Conservation (phyloP, 2,329 filamentous ascomycete species). For the Pseudonectria buxi region DNA sequence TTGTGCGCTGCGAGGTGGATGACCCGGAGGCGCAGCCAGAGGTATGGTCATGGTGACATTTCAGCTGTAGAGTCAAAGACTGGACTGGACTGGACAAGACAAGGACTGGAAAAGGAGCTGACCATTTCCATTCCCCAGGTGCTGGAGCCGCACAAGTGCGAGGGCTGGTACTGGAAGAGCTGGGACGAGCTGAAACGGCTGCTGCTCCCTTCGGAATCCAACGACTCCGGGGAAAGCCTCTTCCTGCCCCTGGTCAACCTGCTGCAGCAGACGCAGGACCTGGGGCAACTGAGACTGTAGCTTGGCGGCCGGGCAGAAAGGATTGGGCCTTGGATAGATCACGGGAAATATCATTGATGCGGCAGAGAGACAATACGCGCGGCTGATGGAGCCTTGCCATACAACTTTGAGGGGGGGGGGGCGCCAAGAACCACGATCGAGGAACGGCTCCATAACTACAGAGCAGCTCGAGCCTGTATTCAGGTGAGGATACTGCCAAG, state of each 20-base stretch:
- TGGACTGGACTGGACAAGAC: too few relatives aligned
- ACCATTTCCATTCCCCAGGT: constrained; percentile 16
- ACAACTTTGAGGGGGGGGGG: too few relatives aligned
- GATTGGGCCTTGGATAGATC: neutral
- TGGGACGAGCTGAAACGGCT: constrained; percentile 36
- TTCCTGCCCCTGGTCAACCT: constrained; percentile 29
- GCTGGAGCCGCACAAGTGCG: constrained; percentile 45
- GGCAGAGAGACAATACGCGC: neutral
- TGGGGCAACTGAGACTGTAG: constrained; percentile 13
- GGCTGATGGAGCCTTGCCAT: too few relatives aligned
- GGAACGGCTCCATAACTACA: too few relatives aligned
- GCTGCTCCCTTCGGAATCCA: constrained; percentile 13
- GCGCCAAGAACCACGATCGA: too few relatives aligned
- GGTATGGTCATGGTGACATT: constrained; percentile 34
- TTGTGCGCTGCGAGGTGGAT: constrained; percentile 48
- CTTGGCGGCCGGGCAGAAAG: neutral
- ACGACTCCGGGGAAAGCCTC: constrained; percentile 15
- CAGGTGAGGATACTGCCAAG: too few relatives aligned
- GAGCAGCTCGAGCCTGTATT: too few relatives aligned
- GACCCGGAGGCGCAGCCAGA: constrained; percentile 43
- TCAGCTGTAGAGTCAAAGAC: too few relatives aligned
- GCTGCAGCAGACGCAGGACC: constrained; percentile 16
- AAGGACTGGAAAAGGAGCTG: neutral
- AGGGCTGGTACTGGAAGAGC: constrained; percentile 41
- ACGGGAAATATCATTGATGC: neutral